Percentiles rank a stretch among this genome's conserved stretches.
phyloP scores from a whole-genome alignment of 2,329 filamentous ascomycete species.

The Stagonosporopsis chrysanthemi region DNA sequence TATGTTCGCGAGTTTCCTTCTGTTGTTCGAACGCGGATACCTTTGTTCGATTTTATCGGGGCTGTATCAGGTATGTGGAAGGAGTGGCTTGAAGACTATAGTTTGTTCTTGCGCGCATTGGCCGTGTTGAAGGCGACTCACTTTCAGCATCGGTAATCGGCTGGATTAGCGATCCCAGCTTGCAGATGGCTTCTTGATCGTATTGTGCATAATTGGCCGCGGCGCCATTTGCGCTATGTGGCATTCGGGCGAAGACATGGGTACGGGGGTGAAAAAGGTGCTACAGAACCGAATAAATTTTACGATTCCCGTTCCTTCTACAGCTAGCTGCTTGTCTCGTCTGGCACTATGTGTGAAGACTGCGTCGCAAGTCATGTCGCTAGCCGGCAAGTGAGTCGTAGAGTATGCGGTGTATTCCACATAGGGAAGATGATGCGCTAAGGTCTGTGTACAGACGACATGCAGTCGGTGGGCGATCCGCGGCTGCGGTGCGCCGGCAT shows the following conservation, averaged over 20 bases:
- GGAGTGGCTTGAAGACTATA: conserved; percentile 16
- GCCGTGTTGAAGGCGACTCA: conserved; percentile 7
- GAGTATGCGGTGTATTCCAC: conserved; percentile 35
- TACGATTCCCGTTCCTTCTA: conserved; percentile 18
- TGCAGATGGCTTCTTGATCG: conserved; percentile 17
- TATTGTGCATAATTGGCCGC: conserved; percentile 20
- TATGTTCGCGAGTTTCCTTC: conserved; percentile 16
- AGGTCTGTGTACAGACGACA: conserved; percentile 34
- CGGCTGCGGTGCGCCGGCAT: conserved; percentile 12
- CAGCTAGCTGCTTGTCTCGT: conserved; percentile 5
- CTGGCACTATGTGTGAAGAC: conserved; percentile 18
- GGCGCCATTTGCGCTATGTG: conserved; percentile 9
- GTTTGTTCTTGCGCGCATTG: conserved; percentile 19
- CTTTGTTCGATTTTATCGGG: conserved; percentile 35
- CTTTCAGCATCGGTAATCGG: conserved; percentile 5
- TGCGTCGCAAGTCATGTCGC: conserved; percentile 21
- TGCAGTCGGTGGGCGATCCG: conserved; percentile 23
- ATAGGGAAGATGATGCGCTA: conserved; percentile 42
- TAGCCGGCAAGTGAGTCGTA: conserved; percentile 19
- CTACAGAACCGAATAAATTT: conserved; percentile 26
- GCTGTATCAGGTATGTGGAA: conserved; percentile 34
- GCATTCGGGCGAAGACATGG: conserved; percentile 19
- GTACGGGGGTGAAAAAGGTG: conserved; percentile 21
- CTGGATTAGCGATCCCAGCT: background rate
- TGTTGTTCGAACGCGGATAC: conserved; percentile 39